Conservation (phyloP, 192 early-diverging fungal genomes). For the Backusella liffmaniae region DNA sequence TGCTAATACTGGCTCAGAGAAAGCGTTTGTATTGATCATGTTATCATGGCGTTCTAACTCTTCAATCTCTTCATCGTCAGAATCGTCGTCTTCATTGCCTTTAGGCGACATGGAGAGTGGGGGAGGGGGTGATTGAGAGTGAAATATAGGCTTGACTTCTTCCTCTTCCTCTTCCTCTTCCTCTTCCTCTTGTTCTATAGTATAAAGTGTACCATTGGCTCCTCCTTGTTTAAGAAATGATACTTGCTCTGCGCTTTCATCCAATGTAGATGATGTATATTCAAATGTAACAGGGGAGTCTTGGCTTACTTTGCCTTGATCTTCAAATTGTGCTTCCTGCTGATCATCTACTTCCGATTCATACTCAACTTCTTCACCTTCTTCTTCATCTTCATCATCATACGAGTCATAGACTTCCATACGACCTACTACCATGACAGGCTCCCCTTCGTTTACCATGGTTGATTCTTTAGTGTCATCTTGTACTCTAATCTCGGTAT, state of each 20-base stretch:
- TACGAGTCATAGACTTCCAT: constrained; percentile 14
- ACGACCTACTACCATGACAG: background rate
- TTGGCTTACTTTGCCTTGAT: background rate
- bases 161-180: background rate
- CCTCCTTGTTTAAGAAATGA: background rate
- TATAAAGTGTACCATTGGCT: background rate
- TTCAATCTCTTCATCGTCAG: background rate
- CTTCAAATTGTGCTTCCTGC: background rate
- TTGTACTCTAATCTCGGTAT: background rate
- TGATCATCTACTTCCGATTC: background rate
- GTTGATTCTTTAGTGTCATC: too few relatives aligned
- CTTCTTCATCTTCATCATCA: background rate
- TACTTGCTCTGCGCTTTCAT: background rate
- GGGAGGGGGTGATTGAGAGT: background rate
- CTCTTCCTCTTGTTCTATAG: background rate
- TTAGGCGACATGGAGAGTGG: background rate
- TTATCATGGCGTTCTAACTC: background rate
- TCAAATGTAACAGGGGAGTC: too few relatives aligned
- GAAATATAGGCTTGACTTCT: background rate
- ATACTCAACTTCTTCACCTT: background rate
- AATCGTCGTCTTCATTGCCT: background rate
- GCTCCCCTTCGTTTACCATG: background rate
- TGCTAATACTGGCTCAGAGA: background rate
- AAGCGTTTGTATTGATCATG: background rate
- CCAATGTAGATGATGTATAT: background rate